Evolutionary conservation across 2,329 filamentous ascomycete species (phyloP), one percentile per base, ranked within the genome.

Genomic region (Diaporthe batatas): DNA sequence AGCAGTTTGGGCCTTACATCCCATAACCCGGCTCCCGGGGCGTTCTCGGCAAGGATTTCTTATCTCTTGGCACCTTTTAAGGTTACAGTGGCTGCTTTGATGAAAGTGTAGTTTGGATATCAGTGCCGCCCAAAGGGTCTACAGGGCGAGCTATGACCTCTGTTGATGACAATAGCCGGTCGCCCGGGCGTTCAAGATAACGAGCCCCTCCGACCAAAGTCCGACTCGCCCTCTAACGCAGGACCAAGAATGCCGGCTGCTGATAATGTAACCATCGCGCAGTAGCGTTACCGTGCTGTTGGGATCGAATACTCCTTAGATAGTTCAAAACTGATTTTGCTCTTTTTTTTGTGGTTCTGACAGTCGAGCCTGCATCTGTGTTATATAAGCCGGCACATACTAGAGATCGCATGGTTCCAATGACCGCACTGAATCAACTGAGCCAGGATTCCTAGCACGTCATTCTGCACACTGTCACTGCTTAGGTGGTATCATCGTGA

Each of bases 11-110:
- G 36, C 25, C 12, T 68, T 51, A 39, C 21, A 32, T 25, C 23
- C 64, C 16, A 7, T 16, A 25, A n/a, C 34, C 67, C 14, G 70
- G n/a, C 42, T 44, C 21, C 12, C 51, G 34, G 18, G 39, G 16
- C 39, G 29, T 69, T n/a, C 42, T 39, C 36, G 57, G 54, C 39
- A 34, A 6, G 57, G n/a, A 6, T 25, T 62, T 34, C 68, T 73
- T 73, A 71, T 73, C 72, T 73, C 72, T 73, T 73, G 72, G 72
- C 72, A 71, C 12, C 36, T 53, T 39, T 67, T 49, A 36, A 67
- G 47, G 39, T 67, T 67, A 10, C 62, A 65, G 32, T 51, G 62
- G 12, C 32, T 65, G 3, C 16, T 51, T 25, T 14, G n/a, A 11
- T 25, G 62, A 53, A 23, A 36, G 32, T 6, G n/a, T 18, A 39